phyloP scores from a whole-genome alignment of 2,329 filamentous ascomycete genomes.

The Colletotrichum cuscutae region DNA sequence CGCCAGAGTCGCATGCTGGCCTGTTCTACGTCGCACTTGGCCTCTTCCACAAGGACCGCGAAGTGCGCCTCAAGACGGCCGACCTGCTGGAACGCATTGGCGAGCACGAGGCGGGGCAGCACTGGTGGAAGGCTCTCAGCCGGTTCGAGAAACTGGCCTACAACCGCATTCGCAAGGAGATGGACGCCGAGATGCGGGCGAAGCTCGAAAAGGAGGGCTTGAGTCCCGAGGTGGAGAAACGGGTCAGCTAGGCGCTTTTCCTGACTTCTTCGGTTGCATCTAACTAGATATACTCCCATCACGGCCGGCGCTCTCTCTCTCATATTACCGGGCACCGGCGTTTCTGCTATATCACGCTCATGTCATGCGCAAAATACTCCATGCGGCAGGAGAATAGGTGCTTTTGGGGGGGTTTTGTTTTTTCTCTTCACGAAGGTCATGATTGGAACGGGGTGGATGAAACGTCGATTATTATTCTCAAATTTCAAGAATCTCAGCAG shows the following conservation, averaged over 20 bases:
- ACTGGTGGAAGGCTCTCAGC: slow-evolving; percentile 90
- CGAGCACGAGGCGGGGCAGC: slow-evolving; percentile 88
- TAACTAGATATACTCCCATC: slow-evolving; percentile 17
- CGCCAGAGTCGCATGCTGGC: slow-evolving; percentile 86
- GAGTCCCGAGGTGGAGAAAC: slow-evolving; percentile 54
- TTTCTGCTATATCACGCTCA: not conserved
- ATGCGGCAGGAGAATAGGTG: not conserved
- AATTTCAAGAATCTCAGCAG: slow-evolving; percentile 32
- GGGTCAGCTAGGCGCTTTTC: slow-evolving; percentile 54
- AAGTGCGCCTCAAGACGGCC: slow-evolving; percentile 81
- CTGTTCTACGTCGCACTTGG: slow-evolving; percentile 93
- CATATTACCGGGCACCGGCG: slow-evolving; percentile 3
- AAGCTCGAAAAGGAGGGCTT: slow-evolving; percentile 58
- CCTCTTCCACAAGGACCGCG: slow-evolving; percentile 87
- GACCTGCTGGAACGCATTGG: slow-evolving; percentile 84
- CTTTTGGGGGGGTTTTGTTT: not conserved
- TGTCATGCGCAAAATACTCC: not conserved
- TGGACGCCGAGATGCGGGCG: slow-evolving; percentile 61
- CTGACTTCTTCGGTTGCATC: slow-evolving; percentile 20
- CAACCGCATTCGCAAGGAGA: slow-evolving; percentile 78
- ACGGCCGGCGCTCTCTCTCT: slow-evolving; percentile 13
- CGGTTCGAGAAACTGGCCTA: slow-evolving; percentile 90
- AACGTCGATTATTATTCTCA: slow-evolving; percentile 27
- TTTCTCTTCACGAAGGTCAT: slow-evolving; percentile 26
- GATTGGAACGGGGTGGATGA: slow-evolving; percentile 29